phyloP scores from a whole-genome alignment of 1,284 basidiomycete genomes.

The Anthracocystis setariae region DNA sequence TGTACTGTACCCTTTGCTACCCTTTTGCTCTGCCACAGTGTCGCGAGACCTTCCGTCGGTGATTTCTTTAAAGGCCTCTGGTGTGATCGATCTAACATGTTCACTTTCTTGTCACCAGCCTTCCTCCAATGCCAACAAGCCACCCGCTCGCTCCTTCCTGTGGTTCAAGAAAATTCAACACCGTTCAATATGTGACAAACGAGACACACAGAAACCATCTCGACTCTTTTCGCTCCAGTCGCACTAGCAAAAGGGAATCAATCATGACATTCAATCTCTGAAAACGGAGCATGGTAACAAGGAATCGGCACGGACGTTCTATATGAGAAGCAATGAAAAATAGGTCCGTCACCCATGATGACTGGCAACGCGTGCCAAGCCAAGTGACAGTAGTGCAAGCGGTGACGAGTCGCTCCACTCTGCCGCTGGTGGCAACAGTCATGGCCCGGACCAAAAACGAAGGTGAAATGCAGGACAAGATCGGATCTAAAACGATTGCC shows the following conservation, averaged over 20 bases:
- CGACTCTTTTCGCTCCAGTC: not conserved
- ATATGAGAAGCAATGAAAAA: conserved; percentile 18
- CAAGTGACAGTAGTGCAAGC: conserved; percentile 15
- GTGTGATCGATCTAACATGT: no score
- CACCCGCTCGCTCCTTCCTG: no score
- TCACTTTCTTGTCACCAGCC: no score
- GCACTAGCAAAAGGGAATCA: conserved; percentile 15
- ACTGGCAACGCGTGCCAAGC: not conserved
- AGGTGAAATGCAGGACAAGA: conserved; percentile 7
- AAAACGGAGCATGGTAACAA: conserved; percentile 35
- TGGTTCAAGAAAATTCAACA: no score
- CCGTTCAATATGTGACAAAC: not conserved
- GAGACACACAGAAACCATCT: no score
- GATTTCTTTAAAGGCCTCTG: no score
- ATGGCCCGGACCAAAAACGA: not conserved
- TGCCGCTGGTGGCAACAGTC: conserved; percentile 2
- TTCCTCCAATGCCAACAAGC: no score
- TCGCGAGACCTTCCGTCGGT: no score
- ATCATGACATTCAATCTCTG: conserved; percentile 46
- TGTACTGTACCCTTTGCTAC: not conserved
- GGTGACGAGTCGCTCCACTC: conserved; percentile 45
- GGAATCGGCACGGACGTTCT: conserved; percentile 32
- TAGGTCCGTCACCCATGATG: conserved; percentile 2
- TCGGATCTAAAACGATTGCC: not conserved
- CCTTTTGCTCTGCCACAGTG: not conserved